These are phyloP conservation scores for Neurospora sp. DNA, from an alignment of 495 filamentous ascomycete species.

Conservation along the genomic window DNA sequence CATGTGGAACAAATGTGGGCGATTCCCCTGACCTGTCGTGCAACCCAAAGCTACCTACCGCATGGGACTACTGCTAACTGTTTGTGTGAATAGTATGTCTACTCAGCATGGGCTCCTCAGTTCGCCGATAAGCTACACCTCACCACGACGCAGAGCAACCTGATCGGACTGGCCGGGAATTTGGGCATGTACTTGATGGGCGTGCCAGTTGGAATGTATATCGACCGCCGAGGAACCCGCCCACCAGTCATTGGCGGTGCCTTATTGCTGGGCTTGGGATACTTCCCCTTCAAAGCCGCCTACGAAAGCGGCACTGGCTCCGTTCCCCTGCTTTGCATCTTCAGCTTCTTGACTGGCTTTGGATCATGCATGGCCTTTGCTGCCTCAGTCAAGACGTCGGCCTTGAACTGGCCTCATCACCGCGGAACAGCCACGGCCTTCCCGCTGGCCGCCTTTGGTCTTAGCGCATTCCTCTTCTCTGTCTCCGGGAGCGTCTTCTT, in stretches of 20 bases:
- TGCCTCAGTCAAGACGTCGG: slow-evolving; percentile 77
- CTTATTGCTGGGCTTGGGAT: slow-evolving; percentile 60
- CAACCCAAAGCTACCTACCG: background rate
- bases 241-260: slow-evolving; percentile 66
- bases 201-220: slow-evolving; percentile 79
- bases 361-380: slow-evolving; percentile 83
- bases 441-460: slow-evolving; percentile 81
- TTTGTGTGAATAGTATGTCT: slow-evolving; percentile 64
- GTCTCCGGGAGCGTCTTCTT: slow-evolving; percentile 65
- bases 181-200: slow-evolving; percentile 91
- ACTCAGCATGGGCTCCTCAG: slow-evolving; percentile 95
- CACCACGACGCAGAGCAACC: slow-evolving; percentile 78
- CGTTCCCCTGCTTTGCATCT: slow-evolving; percentile 65
- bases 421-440: slow-evolving; percentile 92
- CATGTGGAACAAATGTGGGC: slow-evolving; percentile 83
- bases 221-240: slow-evolving; percentile 74
- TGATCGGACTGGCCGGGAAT: slow-evolving; percentile 89
- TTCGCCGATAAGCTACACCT: slow-evolving; percentile 80
- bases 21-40: background rate
- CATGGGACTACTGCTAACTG: background rate
- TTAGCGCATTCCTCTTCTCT: slow-evolving; percentile 96
- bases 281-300: slow-evolving; percentile 65
- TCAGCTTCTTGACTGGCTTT: slow-evolving; percentile 72
- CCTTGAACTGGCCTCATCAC: slow-evolving; percentile 84
- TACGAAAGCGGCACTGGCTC: slow-evolving; percentile 54